Conservation (phyloP, 2,329 filamentous ascomycete species). For the Penicillium janthinellum region DNA sequence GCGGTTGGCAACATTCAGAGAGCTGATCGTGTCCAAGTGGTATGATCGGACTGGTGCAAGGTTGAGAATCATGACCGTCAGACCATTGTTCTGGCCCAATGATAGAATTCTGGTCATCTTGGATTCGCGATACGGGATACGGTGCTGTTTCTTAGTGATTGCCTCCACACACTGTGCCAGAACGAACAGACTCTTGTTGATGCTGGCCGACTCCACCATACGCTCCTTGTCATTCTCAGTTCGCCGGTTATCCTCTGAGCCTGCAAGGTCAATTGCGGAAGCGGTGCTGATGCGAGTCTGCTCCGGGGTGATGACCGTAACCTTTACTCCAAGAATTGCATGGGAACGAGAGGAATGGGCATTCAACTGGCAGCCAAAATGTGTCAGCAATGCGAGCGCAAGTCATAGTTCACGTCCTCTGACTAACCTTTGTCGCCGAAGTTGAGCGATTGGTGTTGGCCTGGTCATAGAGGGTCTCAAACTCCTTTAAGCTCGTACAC, state of each 20-base stretch:
- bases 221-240: conserved; percentile 93
- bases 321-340: conserved; percentile 86
- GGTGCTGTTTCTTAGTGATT: conserved; percentile 72
- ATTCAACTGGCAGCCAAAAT: conserved; percentile 61
- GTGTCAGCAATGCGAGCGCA: conserved; percentile 20
- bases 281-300: conserved; percentile 75
- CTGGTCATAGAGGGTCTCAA: conserved; percentile 86
- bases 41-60: conserved; percentile 89
- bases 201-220: conserved; percentile 90
- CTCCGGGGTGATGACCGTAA: conserved; percentile 73
- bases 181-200: conserved; percentile 97
- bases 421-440: conserved; percentile 72
- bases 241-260: conserved; percentile 90
- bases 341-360: conserved; percentile 88
- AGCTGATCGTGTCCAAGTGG: conserved; percentile 90
- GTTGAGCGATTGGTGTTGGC: conserved; percentile 89
- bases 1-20: conserved; percentile 89
- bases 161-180: conserved; percentile 94
- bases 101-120: conserved; percentile 97
- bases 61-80: conserved; percentile 96
- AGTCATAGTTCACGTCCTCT: conserved; percentile 4
- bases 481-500: conserved; percentile 84
- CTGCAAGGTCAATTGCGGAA: conserved; percentile 91
- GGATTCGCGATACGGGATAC: conserved; percentile 90
- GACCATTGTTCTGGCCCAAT: conserved; percentile 89